Evolutionary conservation across 2,329 filamentous ascomycete genomes (phyloP).

Genomic region (Hymenotorrendiella dingleyae): DNA sequence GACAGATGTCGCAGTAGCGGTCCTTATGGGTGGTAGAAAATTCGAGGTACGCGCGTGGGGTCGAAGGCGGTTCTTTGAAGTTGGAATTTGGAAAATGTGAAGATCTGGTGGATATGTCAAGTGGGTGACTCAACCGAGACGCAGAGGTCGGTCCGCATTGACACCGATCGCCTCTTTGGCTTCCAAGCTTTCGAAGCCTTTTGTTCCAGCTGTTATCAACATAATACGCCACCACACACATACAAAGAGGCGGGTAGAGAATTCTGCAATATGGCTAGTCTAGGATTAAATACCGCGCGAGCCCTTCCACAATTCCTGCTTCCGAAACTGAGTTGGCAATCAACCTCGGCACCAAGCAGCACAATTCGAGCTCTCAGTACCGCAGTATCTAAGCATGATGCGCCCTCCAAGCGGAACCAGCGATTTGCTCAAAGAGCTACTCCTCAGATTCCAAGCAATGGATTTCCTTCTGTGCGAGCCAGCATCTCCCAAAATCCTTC

Average conservation of each 20-base stretch:
- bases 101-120: too few relatives aligned
- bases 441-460: slow-evolving; percentile 1
- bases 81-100: too few relatives aligned
- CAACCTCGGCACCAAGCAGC: slow-evolving; percentile 14
- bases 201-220: too few relatives aligned
- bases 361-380: slow-evolving; percentile 23
- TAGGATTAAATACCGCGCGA: slow-evolving; percentile 18
- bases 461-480: slow-evolving; percentile 1
- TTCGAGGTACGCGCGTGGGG: too few relatives aligned
- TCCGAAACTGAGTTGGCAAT: slow-evolving; percentile 30
- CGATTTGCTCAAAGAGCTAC: not conserved
- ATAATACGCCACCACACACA: not conserved
- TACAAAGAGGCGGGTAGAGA: not conserved
- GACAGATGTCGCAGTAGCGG: too few relatives aligned
- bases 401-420: slow-evolving; percentile 2
- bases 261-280: slow-evolving; percentile 24
- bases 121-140: too few relatives aligned
- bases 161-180: too few relatives aligned
- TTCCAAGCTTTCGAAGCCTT: too few relatives aligned
- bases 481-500: slow-evolving; percentile 18
- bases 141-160: too few relatives aligned
- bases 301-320: slow-evolving; percentile 29
- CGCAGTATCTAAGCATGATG: slow-evolving; percentile 9
- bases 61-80: too few relatives aligned
- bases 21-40: too few relatives aligned